phyloP scores from a whole-genome alignment of 2,329 filamentous ascomycete species.

The Epichloe festucae region DNA sequence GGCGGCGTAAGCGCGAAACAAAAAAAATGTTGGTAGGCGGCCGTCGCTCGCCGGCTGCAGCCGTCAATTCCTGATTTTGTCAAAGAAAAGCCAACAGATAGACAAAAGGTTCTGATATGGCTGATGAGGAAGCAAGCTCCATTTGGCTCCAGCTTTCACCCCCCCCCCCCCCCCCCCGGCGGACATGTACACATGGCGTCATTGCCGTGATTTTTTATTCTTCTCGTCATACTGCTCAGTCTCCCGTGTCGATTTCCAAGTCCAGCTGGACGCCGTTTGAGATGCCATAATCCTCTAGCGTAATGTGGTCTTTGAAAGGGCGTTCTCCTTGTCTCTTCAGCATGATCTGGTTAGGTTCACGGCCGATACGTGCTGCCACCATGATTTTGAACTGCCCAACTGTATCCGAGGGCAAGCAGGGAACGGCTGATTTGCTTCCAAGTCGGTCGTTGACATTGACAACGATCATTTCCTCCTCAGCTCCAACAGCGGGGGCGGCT shows the following conservation, averaged over 20 bases:
- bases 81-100: too few species aligned
- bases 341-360: slow-evolving; percentile 82
- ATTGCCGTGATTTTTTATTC: neutral
- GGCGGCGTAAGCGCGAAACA: too few species aligned
- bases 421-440: slow-evolving; percentile 89
- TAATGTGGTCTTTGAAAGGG: slow-evolving; percentile 85
- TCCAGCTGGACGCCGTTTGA: slow-evolving; percentile 71
- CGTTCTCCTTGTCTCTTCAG: slow-evolving; percentile 83
- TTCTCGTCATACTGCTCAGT: slow-evolving; percentile 23
- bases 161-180: too few species aligned
- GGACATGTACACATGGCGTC: neutral
- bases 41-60: too few species aligned
- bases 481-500: slow-evolving; percentile 14
- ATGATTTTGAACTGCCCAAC: slow-evolving; percentile 82
- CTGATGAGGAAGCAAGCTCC: neutral
- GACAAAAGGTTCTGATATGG: too few species aligned
- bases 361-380: slow-evolving; percentile 78
- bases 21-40: too few species aligned
- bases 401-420: slow-evolving; percentile 72
- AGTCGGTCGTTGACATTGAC: slow-evolving; percentile 92
- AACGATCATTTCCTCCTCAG: slow-evolving; percentile 73
- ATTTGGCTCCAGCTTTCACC: neutral
- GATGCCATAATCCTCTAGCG: slow-evolving; percentile 84
- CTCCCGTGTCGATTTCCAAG: slow-evolving; percentile 48
- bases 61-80: too few species aligned